phyloP scores from a whole-genome alignment of 208 protist species.

The Acanthamoeba quina region DNA sequence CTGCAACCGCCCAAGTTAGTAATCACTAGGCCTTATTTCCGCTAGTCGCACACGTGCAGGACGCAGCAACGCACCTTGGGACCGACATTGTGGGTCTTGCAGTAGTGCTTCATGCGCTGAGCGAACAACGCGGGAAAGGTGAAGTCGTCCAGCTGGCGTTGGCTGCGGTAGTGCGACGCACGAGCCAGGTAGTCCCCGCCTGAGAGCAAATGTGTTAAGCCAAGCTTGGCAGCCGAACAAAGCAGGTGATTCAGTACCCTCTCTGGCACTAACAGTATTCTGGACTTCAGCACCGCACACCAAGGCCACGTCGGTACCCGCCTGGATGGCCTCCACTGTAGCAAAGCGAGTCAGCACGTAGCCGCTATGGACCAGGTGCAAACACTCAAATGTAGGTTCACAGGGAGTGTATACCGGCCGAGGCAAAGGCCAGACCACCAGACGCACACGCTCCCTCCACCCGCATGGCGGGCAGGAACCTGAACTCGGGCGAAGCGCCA shows the following conservation, averaged over 20 bases:
- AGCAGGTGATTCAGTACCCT: constrained; percentile 77
- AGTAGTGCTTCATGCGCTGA: constrained; percentile 63
- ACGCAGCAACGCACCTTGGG: neutral
- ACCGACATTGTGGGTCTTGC: constrained; percentile 6
- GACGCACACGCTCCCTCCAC: constrained; percentile 95
- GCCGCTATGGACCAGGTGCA: too few species aligned
- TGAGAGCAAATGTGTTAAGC: neutral
- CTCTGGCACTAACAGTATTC: constrained; percentile 91
- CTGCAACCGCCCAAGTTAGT: constrained; percentile 73
- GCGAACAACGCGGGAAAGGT: constrained; percentile 94
- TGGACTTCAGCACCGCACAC: constrained; percentile 94
- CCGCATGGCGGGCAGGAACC: constrained; percentile 87
- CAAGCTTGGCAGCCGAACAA: neutral
- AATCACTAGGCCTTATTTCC: neutral
- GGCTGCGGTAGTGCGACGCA: constrained; percentile 92
- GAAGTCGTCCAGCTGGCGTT: constrained; percentile 94
- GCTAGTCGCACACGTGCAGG: too few species aligned
- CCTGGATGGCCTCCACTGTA: constrained; percentile 75
- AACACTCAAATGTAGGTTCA: too few species aligned
- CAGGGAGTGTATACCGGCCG: constrained; percentile 69
- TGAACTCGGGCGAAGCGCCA: constrained; percentile 24
- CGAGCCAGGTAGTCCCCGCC: constrained; percentile 93
- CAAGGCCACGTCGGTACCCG: constrained; percentile 89
- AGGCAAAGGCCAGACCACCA: constrained; percentile 91
- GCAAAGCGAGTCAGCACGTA: neutral